These are phyloP conservation scores for Hypoxylon trugodes DNA, from an alignment of 495 filamentous ascomycete species.

Conservation along the genomic window DNA sequence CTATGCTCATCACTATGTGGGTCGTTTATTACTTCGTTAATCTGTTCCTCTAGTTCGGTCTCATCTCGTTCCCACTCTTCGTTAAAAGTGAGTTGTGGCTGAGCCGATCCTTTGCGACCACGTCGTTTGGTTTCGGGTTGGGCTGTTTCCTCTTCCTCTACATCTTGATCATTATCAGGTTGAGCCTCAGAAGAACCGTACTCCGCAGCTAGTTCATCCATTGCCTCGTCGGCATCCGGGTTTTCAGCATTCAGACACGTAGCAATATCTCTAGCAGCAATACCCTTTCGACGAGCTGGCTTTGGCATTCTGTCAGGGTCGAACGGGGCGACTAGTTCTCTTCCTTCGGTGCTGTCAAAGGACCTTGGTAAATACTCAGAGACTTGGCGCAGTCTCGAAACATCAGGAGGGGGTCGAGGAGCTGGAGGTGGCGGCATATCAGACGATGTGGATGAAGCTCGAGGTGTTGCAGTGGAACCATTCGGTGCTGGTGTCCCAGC, in stretches of 20 bases:
- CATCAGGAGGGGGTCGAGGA: slow-evolving; percentile 35
- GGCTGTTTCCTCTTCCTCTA: slow-evolving; percentile 4
- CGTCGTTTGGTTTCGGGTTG: slow-evolving; percentile 30
- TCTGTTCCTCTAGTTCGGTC: slow-evolving; percentile 56
- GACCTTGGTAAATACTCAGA: slow-evolving; percentile 40
- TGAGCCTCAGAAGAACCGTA: slow-evolving; percentile 28
- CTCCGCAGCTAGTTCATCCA: slow-evolving; percentile 41
- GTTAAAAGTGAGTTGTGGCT: slow-evolving; percentile 46
- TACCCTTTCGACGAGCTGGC: slow-evolving; percentile 28
- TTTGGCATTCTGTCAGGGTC: slow-evolving; percentile 37
- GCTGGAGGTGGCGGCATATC: slow-evolving; percentile 39
- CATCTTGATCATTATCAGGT: slow-evolving; percentile 3
- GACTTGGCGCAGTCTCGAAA: slow-evolving; percentile 41
- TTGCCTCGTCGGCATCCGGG: slow-evolving; percentile 41
- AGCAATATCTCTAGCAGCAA: slow-evolving; percentile 29
- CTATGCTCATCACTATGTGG: slow-evolving; percentile 58
- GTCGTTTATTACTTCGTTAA: slow-evolving; percentile 57
- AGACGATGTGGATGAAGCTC: slow-evolving; percentile 11
- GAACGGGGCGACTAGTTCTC: slow-evolving; percentile 38
- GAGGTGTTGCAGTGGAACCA: slow-evolving; percentile 12
- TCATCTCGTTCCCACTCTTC: slow-evolving; percentile 61
- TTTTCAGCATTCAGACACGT: slow-evolving; percentile 49
- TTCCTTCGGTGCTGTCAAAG: slow-evolving; percentile 36
- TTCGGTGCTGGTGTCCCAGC: slow-evolving; percentile 26
- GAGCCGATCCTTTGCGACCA: slow-evolving; percentile 28